Evolutionary conservation across 2,329 filamentous ascomycete species (phyloP).

Genomic region (Botrytis squamosa): DNA sequence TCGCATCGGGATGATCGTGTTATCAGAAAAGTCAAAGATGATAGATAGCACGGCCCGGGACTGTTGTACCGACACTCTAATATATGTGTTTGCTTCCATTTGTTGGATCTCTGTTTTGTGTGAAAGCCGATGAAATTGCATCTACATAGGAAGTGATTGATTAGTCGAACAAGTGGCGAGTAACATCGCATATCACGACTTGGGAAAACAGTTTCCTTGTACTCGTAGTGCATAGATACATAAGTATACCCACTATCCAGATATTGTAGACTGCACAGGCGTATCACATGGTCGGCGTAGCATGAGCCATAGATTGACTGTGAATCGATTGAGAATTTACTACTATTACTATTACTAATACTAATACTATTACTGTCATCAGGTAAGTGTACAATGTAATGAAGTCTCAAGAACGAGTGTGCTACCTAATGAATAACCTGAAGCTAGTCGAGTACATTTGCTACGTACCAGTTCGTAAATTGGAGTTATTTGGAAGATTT

Average conservation of each 20-base stretch:
- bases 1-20: background rate
- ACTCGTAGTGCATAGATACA: too few species aligned
- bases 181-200: background rate
- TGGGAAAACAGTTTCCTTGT: background rate
- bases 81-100: background rate
- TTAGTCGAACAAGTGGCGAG: background rate
- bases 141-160: background rate
- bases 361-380: too few species aligned
- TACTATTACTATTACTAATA: too few species aligned
- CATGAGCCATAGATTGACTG: background rate
- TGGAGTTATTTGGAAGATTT: background rate
- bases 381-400: background rate
- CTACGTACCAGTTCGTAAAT: background rate
- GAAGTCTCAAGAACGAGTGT: background rate
- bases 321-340: too few species aligned
- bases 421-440: background rate
- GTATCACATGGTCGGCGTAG: background rate
- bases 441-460: background rate
- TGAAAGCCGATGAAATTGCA: background rate
- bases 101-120: background rate
- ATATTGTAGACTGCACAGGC: background rate
- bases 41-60: background rate
- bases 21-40: background rate
- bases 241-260: too few species aligned
- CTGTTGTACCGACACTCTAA: background rate